Percentiles rank a stretch among this genome's conserved stretches.
Conservation (phyloP, 2,329 filamentous ascomycete genomes). For the Calonectria honghensis region DNA sequence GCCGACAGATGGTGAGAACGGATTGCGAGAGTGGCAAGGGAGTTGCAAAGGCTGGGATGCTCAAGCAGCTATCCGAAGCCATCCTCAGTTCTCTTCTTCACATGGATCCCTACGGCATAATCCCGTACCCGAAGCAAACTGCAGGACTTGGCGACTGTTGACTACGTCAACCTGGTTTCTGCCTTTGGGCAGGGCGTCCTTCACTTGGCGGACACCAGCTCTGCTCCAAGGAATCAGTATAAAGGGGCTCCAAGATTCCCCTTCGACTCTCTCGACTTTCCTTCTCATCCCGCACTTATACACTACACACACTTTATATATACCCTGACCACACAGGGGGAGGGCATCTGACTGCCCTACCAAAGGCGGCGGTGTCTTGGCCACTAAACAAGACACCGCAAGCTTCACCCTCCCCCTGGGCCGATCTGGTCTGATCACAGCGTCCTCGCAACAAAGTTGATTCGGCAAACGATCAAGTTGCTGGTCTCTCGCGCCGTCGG, state of each 20-base stretch:
- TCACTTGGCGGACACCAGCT: background rate
- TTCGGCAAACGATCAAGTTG: background rate
- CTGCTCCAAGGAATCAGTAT: background rate
- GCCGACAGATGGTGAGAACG: too few species aligned
- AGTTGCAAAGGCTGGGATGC: background rate
- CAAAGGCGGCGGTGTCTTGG: background rate
- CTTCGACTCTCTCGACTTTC: background rate
- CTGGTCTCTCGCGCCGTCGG: background rate
- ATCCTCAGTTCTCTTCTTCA: background rate
- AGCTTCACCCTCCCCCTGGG: background rate
- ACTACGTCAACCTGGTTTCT: background rate
- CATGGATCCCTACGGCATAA: background rate
- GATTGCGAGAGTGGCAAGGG: background rate
- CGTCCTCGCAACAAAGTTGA: background rate
- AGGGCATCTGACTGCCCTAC: background rate
- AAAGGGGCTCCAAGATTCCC: background rate
- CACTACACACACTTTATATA: background rate
- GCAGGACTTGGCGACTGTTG: background rate
- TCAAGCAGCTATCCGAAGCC: background rate
- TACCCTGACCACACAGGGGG: background rate
- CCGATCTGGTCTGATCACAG: background rate
- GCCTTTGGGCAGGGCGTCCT: background rate
- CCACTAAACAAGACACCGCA: background rate
- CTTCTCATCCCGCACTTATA: background rate
- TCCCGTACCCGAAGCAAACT: slow-evolving; percentile 1